Percentiles rank a stretch among this genome's conserved stretches.
Conservation (phyloP, 495 filamentous ascomycete genomes). For the Chaetomium tenue region DNA sequence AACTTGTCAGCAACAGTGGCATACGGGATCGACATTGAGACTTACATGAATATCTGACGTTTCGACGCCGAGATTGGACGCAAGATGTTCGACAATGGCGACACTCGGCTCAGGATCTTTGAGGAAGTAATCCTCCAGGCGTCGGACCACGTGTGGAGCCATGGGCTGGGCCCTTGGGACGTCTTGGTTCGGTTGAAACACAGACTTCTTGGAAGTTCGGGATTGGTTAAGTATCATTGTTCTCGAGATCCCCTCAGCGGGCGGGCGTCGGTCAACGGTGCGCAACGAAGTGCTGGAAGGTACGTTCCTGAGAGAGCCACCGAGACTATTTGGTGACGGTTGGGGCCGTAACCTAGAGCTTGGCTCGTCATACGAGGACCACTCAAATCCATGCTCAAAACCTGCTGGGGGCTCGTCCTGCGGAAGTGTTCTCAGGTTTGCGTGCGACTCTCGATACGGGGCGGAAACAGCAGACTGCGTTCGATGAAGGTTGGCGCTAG, state of each 20-base stretch:
- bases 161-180: conserved; percentile 36
- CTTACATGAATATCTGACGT: conserved; percentile 37
- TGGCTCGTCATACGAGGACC: background rate
- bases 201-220: conserved; percentile 33
- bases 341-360: background rate
- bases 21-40: background rate
- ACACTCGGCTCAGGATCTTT: conserved; percentile 40
- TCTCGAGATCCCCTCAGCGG: conserved; percentile 27
- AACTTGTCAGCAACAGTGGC: conserved; percentile 1
- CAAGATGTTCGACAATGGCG: conserved; percentile 40
- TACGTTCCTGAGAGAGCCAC: conserved; percentile 17
- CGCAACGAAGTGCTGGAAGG: conserved; percentile 23
- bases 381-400: background rate
- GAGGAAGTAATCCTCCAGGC: conserved; percentile 47
- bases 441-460: background rate
- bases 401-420: background rate
- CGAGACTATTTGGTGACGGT: conserved; percentile 14
- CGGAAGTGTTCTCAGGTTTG: conserved; percentile 13
- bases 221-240: conserved; percentile 37
- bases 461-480: conserved; percentile 16
- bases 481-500: background rate
- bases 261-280: conserved; percentile 19
- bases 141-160: conserved; percentile 38
- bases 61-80: conserved; percentile 45
- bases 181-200: conserved; percentile 25